Conservation (phyloP, 768 basidiomycete genomes). For the Panaeolus cyanescens region DNA sequence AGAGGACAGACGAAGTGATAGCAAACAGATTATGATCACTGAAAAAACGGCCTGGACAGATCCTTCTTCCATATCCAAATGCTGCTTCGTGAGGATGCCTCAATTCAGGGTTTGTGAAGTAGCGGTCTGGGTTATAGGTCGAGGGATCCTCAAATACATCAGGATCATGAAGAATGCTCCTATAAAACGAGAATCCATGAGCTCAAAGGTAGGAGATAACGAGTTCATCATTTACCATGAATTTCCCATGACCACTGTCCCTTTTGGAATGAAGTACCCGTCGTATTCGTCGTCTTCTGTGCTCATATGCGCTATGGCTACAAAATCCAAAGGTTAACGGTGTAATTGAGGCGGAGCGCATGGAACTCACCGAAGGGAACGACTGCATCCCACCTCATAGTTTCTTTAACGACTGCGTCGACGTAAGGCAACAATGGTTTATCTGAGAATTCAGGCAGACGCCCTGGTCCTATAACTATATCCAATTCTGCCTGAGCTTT, state of each 20-base stretch:
- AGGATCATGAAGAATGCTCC: conserved; percentile 22
- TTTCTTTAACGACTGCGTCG: conserved; percentile 22
- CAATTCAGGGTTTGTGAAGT: conserved; percentile 14
- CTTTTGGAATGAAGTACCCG: conserved; percentile 32
- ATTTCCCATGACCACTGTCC: conserved; percentile 28
- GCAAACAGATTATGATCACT: neutral
- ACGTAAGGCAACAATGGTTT: conserved; percentile 19
- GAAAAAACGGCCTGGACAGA: no score
- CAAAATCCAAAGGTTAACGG: neutral
- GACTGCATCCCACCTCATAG: conserved; percentile 23
- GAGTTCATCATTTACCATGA: no score
- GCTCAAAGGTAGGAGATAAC: no score
- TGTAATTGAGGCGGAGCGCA: conserved; percentile 17
- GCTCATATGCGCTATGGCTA: conserved; percentile 5
- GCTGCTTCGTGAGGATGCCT: conserved; percentile 7
- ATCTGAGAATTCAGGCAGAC: conserved; percentile 22
- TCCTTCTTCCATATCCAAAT: conserved; percentile 8
- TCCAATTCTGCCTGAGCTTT: conserved; percentile 27
- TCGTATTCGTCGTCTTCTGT: conserved; percentile 26
- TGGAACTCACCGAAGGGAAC: conserved; percentile 16
- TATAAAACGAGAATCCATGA: no score
- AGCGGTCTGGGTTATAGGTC: conserved; percentile 20
- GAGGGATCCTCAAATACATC: conserved; percentile 16
- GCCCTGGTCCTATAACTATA: conserved; percentile 13
- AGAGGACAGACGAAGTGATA: neutral